Percentiles rank a stretch among this genome's conserved stretches.
Evolutionary conservation across 495 filamentous ascomycete genomes (phyloP).

Genomic region (Penicillium flavigenum): DNA sequence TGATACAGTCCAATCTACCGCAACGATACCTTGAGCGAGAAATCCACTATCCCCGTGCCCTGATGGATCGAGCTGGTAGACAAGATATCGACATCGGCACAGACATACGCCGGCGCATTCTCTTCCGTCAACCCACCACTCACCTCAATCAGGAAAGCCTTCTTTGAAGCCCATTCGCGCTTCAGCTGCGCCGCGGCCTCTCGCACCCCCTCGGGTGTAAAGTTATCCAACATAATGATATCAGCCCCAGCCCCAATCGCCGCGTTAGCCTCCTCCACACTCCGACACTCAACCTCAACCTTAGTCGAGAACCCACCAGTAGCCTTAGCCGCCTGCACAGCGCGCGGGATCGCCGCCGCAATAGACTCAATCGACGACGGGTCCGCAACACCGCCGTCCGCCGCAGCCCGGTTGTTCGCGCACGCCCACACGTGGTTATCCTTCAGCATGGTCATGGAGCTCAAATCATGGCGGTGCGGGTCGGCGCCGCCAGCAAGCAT

Average conservation of each 20-base stretch:
- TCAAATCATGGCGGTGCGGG: constrained; percentile 86
- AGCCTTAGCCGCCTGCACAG: constrained; percentile 78
- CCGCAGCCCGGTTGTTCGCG: constrained; percentile 46
- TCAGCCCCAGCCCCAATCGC: constrained; percentile 89
- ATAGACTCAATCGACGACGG: constrained; percentile 26
- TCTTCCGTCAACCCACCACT: constrained; percentile 85
- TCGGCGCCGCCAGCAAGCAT: constrained; percentile 93
- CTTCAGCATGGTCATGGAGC: constrained; percentile 96
- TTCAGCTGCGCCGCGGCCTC: constrained; percentile 70
- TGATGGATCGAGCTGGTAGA: constrained; percentile 97
- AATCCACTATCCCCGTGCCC: constrained; percentile 88
- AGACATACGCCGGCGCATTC: constrained; percentile 79
- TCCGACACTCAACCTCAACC: constrained; percentile 93
- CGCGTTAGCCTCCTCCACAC: constrained; percentile 81
- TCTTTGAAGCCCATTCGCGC: constrained; percentile 66
- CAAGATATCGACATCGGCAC: constrained; percentile 88
- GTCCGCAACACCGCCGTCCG: constrained; percentile 17
- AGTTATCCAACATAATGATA: constrained; percentile 97
- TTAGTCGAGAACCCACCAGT: constrained; percentile 88
- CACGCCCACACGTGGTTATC: constrained; percentile 96
- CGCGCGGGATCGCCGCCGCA: constrained; percentile 72
- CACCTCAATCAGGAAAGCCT: constrained; percentile 77
- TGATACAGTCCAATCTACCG: constrained; percentile 26
- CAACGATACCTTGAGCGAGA: constrained; percentile 82
- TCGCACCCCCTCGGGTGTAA: constrained; percentile 71